A percentile compares a stretch with the other conserved stretches of the same genome.
These are phyloP conservation scores for Coniella vitis DNA, from an alignment of 2,329 filamentous ascomycete species.

Conservation along the genomic window DNA sequence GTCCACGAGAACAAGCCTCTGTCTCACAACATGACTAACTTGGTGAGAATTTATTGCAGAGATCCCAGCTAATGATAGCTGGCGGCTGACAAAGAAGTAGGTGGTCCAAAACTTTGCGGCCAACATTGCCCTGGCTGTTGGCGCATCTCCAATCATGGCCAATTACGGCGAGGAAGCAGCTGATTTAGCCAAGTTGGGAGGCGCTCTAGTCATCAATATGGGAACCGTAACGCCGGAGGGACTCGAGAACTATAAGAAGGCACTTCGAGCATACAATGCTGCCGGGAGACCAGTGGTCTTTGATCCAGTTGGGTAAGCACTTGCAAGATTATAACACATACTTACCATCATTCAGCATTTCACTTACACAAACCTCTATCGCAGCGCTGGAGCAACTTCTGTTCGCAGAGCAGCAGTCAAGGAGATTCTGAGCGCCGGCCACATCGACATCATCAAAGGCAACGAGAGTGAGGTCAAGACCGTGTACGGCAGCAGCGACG, in stretches of 20 bases:
- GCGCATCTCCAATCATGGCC: conserved; percentile 90
- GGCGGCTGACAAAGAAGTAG: conserved; percentile 24
- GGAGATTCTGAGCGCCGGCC: conserved; percentile 63
- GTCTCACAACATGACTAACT: conserved; percentile 95
- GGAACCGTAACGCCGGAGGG: conserved; percentile 78
- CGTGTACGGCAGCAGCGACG: conserved; percentile 51
- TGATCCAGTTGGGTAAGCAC: conserved; percentile 75
- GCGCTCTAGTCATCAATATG: conserved; percentile 88
- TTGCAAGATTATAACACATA: background rate
- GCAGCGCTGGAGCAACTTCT: conserved; percentile 67
- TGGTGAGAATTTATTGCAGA: conserved; percentile 36
- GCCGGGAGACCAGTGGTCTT: conserved; percentile 70
- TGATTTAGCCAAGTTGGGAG: conserved; percentile 72
- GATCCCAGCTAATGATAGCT: background rate
- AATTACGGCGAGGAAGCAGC: conserved; percentile 75
- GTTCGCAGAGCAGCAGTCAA: conserved; percentile 66
- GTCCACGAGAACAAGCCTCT: conserved; percentile 63
- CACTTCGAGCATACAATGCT: conserved; percentile 74
- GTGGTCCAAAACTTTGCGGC: conserved; percentile 92
- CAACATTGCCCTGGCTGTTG: conserved; percentile 78
- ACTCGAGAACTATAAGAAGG: conserved; percentile 63
- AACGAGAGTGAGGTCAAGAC: conserved; percentile 84
- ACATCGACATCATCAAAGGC: conserved; percentile 86
- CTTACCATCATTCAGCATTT: background rate
- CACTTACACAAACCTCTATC: background rate